Evolutionary conservation across 805 yeast genomes (phyloP).

Genomic region (Metschnikowia corniflorae): DNA sequence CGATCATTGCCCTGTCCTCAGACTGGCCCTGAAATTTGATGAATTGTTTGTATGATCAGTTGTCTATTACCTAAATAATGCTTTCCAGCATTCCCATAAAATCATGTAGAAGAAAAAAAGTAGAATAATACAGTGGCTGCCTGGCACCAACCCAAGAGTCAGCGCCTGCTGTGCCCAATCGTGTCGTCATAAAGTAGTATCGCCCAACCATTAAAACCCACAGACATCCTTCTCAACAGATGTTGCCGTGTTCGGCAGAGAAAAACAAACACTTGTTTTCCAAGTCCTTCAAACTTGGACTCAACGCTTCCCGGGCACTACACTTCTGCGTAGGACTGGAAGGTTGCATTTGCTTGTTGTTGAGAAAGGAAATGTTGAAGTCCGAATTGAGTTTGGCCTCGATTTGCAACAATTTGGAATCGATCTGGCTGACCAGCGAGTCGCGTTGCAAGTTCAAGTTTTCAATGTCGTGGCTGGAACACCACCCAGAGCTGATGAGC

Average conservation of each 20-base stretch:
- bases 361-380: conserved; percentile 24
- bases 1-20: too few relatives aligned
- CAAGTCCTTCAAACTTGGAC: conserved; percentile 33
- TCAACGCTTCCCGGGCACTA: conserved; percentile 13
- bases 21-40: too few relatives aligned
- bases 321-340: conserved; percentile 1
- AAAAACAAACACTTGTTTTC: conserved; percentile 31
- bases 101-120: conserved; percentile 3
- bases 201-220: too few relatives aligned
- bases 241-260: conserved; percentile 14
- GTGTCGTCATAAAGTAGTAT: too few relatives aligned
- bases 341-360: conserved; percentile 6
- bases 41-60: too few relatives aligned
- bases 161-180: too few relatives aligned
- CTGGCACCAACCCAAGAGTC: neutral
- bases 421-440: conserved; percentile 35
- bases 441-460: conserved; percentile 35
- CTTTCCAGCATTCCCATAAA: conserved; percentile 11
- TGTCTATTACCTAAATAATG: conserved; percentile 9
- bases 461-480: conserved; percentile 39
- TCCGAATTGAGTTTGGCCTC: conserved; percentile 34
- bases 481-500: conserved; percentile 39
- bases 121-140: neutral
- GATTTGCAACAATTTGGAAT: conserved; percentile 35
- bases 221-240: conserved; percentile 6